A percentile compares a stretch with the other conserved stretches of the same genome.
These are phyloP conservation scores for Coemansia sp. DNA, from an alignment of 192 early-diverging fungal species.

Conservation along the genomic window DNA sequence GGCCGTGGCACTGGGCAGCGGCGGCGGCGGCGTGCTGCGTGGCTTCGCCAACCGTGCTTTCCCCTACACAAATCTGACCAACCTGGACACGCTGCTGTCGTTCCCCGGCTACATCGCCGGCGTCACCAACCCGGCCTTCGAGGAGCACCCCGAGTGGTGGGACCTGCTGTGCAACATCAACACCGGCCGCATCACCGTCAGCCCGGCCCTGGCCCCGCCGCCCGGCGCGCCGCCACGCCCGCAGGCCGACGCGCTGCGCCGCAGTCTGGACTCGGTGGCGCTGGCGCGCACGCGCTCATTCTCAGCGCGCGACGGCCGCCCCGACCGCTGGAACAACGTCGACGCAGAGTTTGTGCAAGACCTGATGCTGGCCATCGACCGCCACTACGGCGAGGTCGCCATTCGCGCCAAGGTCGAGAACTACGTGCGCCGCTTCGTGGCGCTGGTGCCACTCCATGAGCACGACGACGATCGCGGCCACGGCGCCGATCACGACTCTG, in stretches of 20 bases:
- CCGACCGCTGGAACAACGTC: conserved; percentile 55
- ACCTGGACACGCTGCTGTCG: conserved; percentile 80
- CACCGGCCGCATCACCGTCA: conserved; percentile 91
- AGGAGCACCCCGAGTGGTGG: conserved; percentile 92
- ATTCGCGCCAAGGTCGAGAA: conserved; percentile 87
- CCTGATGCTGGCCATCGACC: conserved; percentile 75
- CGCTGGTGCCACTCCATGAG: conserved; percentile 77
- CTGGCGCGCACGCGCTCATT: conserved; percentile 52
- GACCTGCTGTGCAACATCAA: conserved; percentile 95
- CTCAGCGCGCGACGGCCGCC: conserved; percentile 52
- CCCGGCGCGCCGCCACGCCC: conserved; percentile 17
- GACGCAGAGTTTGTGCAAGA: conserved; percentile 57
- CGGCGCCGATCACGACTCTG: conserved; percentile 70
- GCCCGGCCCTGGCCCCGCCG: conserved; percentile 62
- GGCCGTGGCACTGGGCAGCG: conserved; percentile 84
- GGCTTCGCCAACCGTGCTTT: conserved; percentile 88
- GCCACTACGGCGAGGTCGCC: conserved; percentile 82
- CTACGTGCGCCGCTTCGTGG: conserved; percentile 82
- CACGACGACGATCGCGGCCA: conserved; percentile 67
- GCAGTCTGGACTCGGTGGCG: conserved; percentile 51
- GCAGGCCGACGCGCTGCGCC: conserved; percentile 42
- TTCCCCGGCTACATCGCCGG: conserved; percentile 93
- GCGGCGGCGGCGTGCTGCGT: conserved; percentile 81
- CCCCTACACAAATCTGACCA: conserved; percentile 85
- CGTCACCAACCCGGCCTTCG: conserved; percentile 94